These are phyloP conservation scores for Colletotrichum trifolii DNA, from an alignment of 2,329 filamentous ascomycete species.

Conservation along the genomic window DNA sequence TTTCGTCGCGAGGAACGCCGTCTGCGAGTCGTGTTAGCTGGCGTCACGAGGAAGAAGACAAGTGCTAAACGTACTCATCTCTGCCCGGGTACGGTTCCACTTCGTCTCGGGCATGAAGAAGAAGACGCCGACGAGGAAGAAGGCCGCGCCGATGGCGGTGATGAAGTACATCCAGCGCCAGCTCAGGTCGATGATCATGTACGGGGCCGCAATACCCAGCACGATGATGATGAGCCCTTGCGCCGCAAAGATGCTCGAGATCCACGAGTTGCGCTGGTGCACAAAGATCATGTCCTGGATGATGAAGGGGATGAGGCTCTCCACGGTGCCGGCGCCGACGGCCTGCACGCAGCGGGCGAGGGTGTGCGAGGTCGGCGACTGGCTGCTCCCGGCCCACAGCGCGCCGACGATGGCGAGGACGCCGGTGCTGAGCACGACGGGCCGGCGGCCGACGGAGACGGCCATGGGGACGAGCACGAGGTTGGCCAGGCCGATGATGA, in stretches of 20 bases:
- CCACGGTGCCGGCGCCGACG: slow-evolving; percentile 47
- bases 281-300: slow-evolving; percentile 51
- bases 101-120: slow-evolving; percentile 49
- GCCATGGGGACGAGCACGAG: slow-evolving; percentile 49
- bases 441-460: slow-evolving; percentile 48
- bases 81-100: slow-evolving; percentile 43
- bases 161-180: slow-evolving; percentile 51
- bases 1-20: slow-evolving; percentile 38
- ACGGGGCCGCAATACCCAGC: slow-evolving; percentile 43
- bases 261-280: slow-evolving; percentile 49
- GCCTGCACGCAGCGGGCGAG: slow-evolving; percentile 47
- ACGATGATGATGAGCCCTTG: slow-evolving; percentile 45
- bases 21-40: slow-evolving; percentile 28
- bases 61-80: slow-evolving; percentile 39
- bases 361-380: slow-evolving; percentile 43
- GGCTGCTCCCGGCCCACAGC: slow-evolving; percentile 48
- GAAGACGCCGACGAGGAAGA: slow-evolving; percentile 44
- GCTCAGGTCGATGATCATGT: slow-evolving; percentile 43
- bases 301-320: slow-evolving; percentile 50
- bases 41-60: rapidly evolving
- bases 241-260: slow-evolving; percentile 44
- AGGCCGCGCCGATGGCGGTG: slow-evolving; percentile 42
- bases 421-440: slow-evolving; percentile 46
- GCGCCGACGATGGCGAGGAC: slow-evolving; percentile 47
- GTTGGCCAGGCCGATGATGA: slow-evolving; percentile 47